Conservation (phyloP, 2,329 filamentous ascomycete species). For the Verticillium longisporum region DNA sequence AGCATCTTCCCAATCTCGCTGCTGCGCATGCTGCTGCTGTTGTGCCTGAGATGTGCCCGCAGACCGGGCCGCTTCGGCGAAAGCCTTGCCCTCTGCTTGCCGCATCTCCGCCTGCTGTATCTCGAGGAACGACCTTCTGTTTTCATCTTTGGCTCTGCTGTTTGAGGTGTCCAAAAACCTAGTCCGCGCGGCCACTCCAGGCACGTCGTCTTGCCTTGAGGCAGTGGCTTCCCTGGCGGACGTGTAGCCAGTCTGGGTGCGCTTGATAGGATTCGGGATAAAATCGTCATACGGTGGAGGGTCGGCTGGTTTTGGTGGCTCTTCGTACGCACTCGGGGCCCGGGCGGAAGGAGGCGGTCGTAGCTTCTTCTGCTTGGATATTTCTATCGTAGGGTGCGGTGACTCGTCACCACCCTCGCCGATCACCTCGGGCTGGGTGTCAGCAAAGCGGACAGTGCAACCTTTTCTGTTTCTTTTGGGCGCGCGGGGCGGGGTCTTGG, state of each 20-base stretch:
- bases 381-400: conserved; percentile 62
- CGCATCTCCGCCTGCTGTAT: conserved; percentile 54
- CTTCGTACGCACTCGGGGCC: conserved; percentile 19
- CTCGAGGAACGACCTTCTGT: conserved; percentile 51
- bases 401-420: conserved; percentile 89
- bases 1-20: conserved; percentile 16
- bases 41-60: not conserved
- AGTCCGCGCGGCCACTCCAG: conserved; percentile 25
- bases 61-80: conserved; percentile 40
- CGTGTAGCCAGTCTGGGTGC: conserved; percentile 51
- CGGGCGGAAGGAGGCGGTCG: conserved; percentile 22
- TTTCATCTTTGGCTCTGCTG: conserved; percentile 38
- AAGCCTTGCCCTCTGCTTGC: conserved; percentile 51
- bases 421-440: conserved; percentile 71
- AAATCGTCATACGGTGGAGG: conserved; percentile 34
- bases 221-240: conserved; percentile 16
- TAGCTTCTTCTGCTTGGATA: conserved; percentile 50
- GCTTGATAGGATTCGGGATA: conserved; percentile 44
- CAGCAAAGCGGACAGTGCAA: conserved; percentile 66
- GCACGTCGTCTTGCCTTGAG: conserved; percentile 17
- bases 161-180: conserved; percentile 32
- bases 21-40: not conserved
- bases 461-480: conserved; percentile 54
- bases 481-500: conserved; percentile 27
- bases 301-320: conserved; percentile 15